Conservation (phyloP, 1,284 basidiomycete species). For the Ganoderma lingzhi region DNA sequence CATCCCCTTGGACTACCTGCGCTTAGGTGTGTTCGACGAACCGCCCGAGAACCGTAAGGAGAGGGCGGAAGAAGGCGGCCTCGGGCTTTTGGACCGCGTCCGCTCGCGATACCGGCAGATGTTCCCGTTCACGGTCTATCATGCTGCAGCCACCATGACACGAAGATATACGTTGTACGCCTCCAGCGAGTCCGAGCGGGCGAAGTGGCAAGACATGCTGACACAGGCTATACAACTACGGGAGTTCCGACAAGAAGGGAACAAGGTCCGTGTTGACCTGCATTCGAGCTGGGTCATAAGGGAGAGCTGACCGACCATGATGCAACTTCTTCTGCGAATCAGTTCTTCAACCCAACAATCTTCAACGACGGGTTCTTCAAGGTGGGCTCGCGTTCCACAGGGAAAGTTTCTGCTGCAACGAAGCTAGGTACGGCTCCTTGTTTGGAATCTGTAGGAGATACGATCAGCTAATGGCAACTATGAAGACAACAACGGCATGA, state of each 20-base stretch:
- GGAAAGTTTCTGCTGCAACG: conserved; percentile 63
- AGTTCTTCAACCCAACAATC: conserved; percentile 69
- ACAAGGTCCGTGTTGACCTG: conserved; percentile 59
- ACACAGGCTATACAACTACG: conserved; percentile 68
- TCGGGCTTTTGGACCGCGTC: conserved; percentile 60
- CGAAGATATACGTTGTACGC: conserved; percentile 79
- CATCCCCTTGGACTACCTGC: conserved; percentile 78
- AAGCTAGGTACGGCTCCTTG: conserved; percentile 62
- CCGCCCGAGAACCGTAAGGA: conserved; percentile 68
- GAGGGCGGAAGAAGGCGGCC: conserved; percentile 58
- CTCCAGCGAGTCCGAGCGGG: conserved; percentile 59
- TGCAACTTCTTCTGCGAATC: neutral
- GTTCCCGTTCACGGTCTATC: conserved; percentile 80
- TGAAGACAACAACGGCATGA: conserved; percentile 29
- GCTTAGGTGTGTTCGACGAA: conserved; percentile 66
- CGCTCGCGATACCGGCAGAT: conserved; percentile 58
- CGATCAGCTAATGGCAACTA: neutral
- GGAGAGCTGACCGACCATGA: neutral
- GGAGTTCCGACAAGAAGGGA: conserved; percentile 68
- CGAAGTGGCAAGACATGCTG: conserved; percentile 69
- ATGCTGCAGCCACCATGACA: conserved; percentile 60
- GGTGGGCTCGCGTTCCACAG: conserved; percentile 53
- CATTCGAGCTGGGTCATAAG: neutral
- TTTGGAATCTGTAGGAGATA: neutral
- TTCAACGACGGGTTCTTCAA: conserved; percentile 72